These are phyloP conservation scores for Apiospora hydei DNA, from an alignment of 2,329 filamentous ascomycete species.

Conservation along the genomic window DNA sequence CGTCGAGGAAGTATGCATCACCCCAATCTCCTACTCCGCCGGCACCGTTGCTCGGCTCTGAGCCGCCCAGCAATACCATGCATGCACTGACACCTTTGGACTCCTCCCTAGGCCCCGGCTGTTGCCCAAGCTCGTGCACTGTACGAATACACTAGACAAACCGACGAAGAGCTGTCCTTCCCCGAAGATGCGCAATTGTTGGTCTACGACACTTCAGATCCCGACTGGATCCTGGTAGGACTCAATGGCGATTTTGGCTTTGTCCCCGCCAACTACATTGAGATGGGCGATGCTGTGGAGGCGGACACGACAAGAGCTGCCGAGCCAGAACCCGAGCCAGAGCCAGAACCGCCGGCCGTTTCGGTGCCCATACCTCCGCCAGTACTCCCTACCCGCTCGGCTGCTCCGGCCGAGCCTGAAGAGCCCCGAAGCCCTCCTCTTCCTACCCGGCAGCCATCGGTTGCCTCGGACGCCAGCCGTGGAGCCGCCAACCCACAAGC, in stretches of 20 bases:
- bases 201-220: conserved; percentile 90
- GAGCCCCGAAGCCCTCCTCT: conserved; percentile 49
- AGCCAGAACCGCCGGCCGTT: conserved; percentile 29
- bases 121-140: conserved; percentile 81
- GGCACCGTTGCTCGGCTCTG: conserved; percentile 40
- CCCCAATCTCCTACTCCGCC: not conserved
- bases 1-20: conserved; percentile 79
- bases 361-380: conserved; percentile 34
- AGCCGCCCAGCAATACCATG: conserved; percentile 60
- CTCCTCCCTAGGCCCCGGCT: conserved; percentile 63
- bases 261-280: conserved; percentile 95
- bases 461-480: conserved; percentile 40
- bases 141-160: conserved; percentile 98
- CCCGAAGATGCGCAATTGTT: conserved; percentile 83
- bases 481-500: conserved; percentile 56
- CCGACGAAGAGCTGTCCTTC: conserved; percentile 97
- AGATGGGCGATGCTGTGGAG: conserved; percentile 60
- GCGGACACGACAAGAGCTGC: conserved; percentile 36
- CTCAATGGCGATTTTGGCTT: conserved; percentile 88
- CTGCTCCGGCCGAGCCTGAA: conserved; percentile 44
- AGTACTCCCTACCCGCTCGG: conserved; percentile 52
- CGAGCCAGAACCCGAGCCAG: conserved; percentile 51
- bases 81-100: conserved; percentile 25
- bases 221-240: conserved; percentile 95
- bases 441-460: conserved; percentile 43